These are phyloP conservation scores for Helotiales sp. DNA, from an alignment of 2,329 filamentous ascomycete genomes.

Conservation along the genomic window DNA sequence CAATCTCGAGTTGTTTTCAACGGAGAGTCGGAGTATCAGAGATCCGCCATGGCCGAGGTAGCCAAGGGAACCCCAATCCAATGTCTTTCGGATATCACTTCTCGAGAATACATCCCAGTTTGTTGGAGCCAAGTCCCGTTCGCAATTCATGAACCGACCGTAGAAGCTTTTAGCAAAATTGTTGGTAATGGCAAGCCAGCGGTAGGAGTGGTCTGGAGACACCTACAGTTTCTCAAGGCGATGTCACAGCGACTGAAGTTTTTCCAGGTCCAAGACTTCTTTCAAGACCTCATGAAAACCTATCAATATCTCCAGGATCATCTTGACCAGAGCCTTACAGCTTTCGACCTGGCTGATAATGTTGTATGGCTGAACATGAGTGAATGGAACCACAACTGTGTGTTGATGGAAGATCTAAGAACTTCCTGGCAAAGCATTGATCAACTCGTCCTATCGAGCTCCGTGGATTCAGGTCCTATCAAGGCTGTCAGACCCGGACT, in stretches of 20 bases:
- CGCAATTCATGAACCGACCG: slow-evolving; percentile 23
- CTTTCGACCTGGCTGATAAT: slow-evolving; percentile 15
- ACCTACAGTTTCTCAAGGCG: slow-evolving; percentile 32
- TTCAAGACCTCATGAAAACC: slow-evolving; percentile 28
- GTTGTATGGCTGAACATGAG: slow-evolving; percentile 35
- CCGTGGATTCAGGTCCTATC: slow-evolving; percentile 32
- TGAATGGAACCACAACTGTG: background rate
- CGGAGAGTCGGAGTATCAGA: slow-evolving; percentile 25
- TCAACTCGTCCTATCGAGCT: slow-evolving; percentile 35
- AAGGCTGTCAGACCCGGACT: slow-evolving; percentile 33
- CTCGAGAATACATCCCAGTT: slow-evolving; percentile 22
- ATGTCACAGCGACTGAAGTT: slow-evolving; percentile 19
- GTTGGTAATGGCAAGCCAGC: slow-evolving; percentile 15
- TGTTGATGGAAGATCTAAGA: slow-evolving; percentile 24
- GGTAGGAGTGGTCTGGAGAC: slow-evolving; percentile 28
- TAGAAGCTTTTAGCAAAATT: slow-evolving; percentile 14
- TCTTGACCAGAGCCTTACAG: slow-evolving; percentile 9
- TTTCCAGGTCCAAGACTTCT: slow-evolving; percentile 24
- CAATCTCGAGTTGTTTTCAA: slow-evolving; percentile 20
- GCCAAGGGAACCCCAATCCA: slow-evolving; percentile 15
- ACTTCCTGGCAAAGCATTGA: slow-evolving; percentile 31
- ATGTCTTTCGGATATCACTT: slow-evolving; percentile 29
- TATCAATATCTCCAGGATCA: slow-evolving; percentile 36
- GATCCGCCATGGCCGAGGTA: slow-evolving; percentile 24
- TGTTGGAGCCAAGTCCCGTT: slow-evolving; percentile 39